These are phyloP conservation scores for Thelephora ganbajun DNA, from an alignment of 768 basidiomycete genomes.

Conservation along the genomic window DNA sequence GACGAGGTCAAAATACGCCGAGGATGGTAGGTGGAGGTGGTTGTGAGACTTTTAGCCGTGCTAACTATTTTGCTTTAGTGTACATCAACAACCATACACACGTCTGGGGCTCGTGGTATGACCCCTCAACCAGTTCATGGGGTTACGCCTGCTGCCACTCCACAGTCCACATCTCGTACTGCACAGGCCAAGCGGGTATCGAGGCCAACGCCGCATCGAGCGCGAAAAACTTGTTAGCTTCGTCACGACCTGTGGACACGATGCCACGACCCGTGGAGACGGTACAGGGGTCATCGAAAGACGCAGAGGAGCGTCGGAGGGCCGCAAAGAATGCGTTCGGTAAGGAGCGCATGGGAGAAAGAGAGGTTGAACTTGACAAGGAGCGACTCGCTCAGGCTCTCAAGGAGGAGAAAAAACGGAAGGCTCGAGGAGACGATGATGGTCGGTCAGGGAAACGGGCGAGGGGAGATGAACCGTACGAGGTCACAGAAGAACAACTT, in stretches of 20 bases:
- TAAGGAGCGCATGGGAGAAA: slow-evolving; percentile 72
- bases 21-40: slow-evolving; percentile 60
- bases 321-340: slow-evolving; percentile 58
- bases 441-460: slow-evolving; percentile 46
- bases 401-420: slow-evolving; percentile 66
- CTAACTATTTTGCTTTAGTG: slow-evolving; percentile 30
- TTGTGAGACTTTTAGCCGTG: neutral
- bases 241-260: slow-evolving; percentile 17
- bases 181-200: slow-evolving; percentile 77
- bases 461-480: slow-evolving; percentile 48
- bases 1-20: slow-evolving; percentile 84
- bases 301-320: slow-evolving; percentile 19
- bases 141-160: slow-evolving; percentile 96
- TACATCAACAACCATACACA: slow-evolving; percentile 85
- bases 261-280: slow-evolving; percentile 1
- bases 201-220: slow-evolving; percentile 65
- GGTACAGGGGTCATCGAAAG: slow-evolving; percentile 9
- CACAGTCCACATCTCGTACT: slow-evolving; percentile 74
- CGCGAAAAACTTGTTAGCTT: slow-evolving; percentile 49
- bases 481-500: slow-evolving; percentile 82
- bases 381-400: slow-evolving; percentile 56
- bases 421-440: slow-evolving; percentile 36
- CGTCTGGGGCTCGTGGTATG: slow-evolving; percentile 98
- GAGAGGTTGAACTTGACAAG: slow-evolving; percentile 63
- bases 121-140: slow-evolving; percentile 57